Conservation (phyloP, 164 flowering plant species). For the Berberis vulgaris region DNA sequence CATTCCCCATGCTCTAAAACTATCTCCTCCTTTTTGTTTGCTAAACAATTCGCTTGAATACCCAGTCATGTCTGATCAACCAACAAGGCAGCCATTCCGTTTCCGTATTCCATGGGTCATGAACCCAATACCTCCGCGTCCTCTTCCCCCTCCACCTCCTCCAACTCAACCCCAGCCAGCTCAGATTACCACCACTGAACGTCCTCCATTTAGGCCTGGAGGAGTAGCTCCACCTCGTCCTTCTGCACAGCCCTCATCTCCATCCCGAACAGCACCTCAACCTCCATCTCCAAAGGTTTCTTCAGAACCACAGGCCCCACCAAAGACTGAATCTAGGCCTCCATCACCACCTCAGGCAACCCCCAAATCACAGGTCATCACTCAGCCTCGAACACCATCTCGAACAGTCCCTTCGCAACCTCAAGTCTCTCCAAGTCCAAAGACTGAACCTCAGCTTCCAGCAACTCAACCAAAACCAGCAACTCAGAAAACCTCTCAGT, state of each 20-base stretch:
- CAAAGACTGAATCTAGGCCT: conserved; percentile 1
- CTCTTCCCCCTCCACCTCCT: not conserved
- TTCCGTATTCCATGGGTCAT: conserved; percentile 46
- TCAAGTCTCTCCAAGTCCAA: too few relatives aligned
- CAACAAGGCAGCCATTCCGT: conserved; percentile 25
- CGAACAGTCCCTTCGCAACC: too few relatives aligned
- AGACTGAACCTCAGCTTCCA: too few relatives aligned
- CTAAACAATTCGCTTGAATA: not conserved
- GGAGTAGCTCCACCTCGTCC: conserved; percentile 20
- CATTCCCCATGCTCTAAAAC: not conserved
- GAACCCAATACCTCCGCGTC: conserved; percentile 1
- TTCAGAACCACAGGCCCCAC: conserved; percentile 8
- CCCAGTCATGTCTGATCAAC: conserved; percentile 24
- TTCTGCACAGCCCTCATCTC: not conserved
- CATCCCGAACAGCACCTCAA: too few relatives aligned
- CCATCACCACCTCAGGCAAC: conserved; percentile 5
- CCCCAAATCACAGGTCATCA: conserved; percentile 5
- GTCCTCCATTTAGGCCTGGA: conserved; percentile 26
- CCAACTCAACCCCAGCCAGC: conserved; percentile 7
- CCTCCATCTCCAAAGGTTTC: not conserved
- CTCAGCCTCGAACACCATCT: too few relatives aligned
- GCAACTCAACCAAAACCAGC: too few relatives aligned
- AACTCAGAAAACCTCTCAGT: not conserved
- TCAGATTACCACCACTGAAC: conserved; percentile 1
- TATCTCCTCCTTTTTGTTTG: not conserved